Evolutionary conservation across 495 filamentous ascomycete genomes (phyloP), one percentile per base, ranked within the genome.

Genomic region (Penicillium mononematosum): DNA sequence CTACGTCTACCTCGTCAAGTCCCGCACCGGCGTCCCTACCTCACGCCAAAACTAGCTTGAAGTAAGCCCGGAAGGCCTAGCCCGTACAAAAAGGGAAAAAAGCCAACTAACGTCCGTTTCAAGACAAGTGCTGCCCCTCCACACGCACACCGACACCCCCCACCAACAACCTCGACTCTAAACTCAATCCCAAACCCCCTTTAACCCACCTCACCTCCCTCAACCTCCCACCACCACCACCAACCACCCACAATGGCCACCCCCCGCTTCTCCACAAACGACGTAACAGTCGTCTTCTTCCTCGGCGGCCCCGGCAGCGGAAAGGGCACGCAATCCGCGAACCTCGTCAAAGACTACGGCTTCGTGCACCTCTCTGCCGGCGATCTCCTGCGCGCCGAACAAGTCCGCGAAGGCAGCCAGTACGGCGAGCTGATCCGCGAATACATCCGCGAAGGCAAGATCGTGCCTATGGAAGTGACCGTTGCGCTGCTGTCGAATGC

Each of bases 381-480:
- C 49, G 94, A 98, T 75, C 81, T 98, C 19, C 84, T 98, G 34
- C 90, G 94, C 45, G 91, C 88, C 45, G 94, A 98, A 74, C 94
- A 98, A 76, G 79, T 91, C 62, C 87, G 94, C 11, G 78, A 83
- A 5, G 91, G 90, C 41, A 88, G 83, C 61, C 80, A 96, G 69
- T 96, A 95, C 73, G 94, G 94, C 66, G 81, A 87, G 32, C 79
- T 98, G 72, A 98, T 98, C 81, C 86, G 85, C 56, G 77, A 84
- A 45, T 91, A 92, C 78, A 98, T 98, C 80, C 84, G 83, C 38
- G 87, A 98, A 68, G 94, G 94, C 58, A 86, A 84, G 62, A 98
- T 98, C 72, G 94, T 98, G 59, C 94, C 94, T 10, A 96, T 96
- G 93, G 93, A 98, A 68, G 91, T 98, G 20, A 98, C 94, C n/a